Evolutionary conservation across 2,329 filamentous ascomycete genomes (phyloP).

Genomic region (Xylariaceae sp.): DNA sequence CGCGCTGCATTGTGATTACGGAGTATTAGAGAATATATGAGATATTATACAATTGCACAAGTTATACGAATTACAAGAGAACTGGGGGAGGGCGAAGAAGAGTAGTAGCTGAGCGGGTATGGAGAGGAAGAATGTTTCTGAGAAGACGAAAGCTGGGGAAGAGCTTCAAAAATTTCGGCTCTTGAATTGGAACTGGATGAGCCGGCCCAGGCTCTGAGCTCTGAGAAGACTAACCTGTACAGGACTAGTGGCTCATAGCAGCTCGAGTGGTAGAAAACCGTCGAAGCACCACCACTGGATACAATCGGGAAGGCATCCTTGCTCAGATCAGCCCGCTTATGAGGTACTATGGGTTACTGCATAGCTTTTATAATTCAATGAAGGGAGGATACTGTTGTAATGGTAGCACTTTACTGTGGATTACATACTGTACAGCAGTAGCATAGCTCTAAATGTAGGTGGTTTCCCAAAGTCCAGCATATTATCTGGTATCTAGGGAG

Average conservation of each 20-base stretch:
- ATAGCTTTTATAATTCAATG: no score
- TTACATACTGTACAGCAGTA: no score
- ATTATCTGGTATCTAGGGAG: no score
- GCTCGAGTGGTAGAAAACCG: constrained; percentile 27
- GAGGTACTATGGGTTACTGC: no score
- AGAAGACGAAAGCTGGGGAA: constrained; percentile 20
- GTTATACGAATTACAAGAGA: constrained; percentile 15
- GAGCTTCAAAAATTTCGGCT: constrained; percentile 33
- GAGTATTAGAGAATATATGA: constrained; percentile 25
- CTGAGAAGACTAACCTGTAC: constrained; percentile 27
- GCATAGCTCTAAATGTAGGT: no score
- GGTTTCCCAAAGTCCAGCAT: no score
- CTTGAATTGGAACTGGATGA: constrained; percentile 24
- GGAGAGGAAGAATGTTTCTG: constrained; percentile 15
- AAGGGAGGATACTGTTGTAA: no score
- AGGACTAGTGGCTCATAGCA: constrained; percentile 25
- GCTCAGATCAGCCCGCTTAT: neutral
- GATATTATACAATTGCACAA: constrained; percentile 21
- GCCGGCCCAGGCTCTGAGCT: constrained; percentile 24
- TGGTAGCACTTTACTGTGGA: no score
- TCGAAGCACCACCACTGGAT: constrained; percentile 29
- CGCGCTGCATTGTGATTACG: constrained; percentile 79
- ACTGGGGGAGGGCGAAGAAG: constrained; percentile 19
- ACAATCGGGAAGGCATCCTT: neutral
- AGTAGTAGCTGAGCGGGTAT: constrained; percentile 2